Base-by-base conservation (phyloP, 164 flowering plant genomes). In the Liriodendron chinense region DNA sequence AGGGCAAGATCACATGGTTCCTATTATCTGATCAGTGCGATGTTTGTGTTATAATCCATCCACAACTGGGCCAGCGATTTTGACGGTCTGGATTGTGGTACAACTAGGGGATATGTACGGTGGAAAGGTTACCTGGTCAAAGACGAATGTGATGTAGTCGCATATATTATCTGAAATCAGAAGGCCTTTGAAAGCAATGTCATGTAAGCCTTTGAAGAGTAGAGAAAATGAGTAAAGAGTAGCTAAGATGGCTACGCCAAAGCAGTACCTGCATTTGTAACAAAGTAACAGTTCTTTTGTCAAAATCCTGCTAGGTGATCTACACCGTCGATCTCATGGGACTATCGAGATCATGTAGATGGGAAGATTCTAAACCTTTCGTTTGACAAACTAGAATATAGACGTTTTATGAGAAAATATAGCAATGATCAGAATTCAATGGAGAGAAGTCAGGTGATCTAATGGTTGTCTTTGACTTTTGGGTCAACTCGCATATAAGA, bases 181-280 rank as follows among this genome's bases (percentile, higher is more conserved):
- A 63, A 79, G 63, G 61, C 90, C 90, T 81, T 79, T 83, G 77
- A 77, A 73, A 16, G 86, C 83, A 63, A 89, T 79, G 68, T 85
- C 89, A 71, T 80, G 75, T n/a, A 88, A 68, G 26, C 89, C 83
- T 82, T 88, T 89, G 68, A 84, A 82, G 66, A 86, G 87, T 70
- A 88, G 90, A 56, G 73, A 85, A 50, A 83, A 82, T 10, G 87
- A 82, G 84, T 88, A 89, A 2, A 79, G 3, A 43, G 83, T 81
- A 48, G 83, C 83, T 20, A 86, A 25, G 9, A 83, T 75, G 57
- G 81, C 65, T 10, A 82, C 82, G 24, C 65, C 67, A 74, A 87
- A 82, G 75, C 82, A 71, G 80, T 87, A 88, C 83, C 91, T 89
- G 73, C 56, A 25, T 6, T 71, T 72, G 12, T 13, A 76, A 25